Base-by-base conservation (phyloP, 768 basidiomycete species). In the Asterophora lycoperdoides region DNA sequence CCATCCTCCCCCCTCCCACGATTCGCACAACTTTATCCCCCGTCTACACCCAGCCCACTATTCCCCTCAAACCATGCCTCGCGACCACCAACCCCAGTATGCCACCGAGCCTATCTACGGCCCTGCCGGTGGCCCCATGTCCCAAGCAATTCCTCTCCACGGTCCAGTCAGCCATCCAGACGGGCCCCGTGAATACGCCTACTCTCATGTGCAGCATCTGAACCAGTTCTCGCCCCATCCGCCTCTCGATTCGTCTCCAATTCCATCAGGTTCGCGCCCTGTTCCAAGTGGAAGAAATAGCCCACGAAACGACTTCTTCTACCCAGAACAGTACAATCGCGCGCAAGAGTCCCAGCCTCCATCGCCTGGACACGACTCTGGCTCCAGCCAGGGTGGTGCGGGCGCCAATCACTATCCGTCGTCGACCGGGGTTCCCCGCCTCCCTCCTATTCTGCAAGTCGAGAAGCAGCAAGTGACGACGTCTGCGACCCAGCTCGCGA, bases 381-480 rank as follows among this genome's bases (percentile, higher is more conserved):
- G 46, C 34, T 44, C 55, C 41, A 53, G 47, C 55, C 61, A 61
- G 15, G 65, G 68, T 41, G 77, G 75, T 35, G 69, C 75, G n/a
- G 76, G 75, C 48, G 73, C 74, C 49, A 80, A 79, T 60, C 76
- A 79, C 62, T 78, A 79, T 57, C 77, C 77, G 1, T 75, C 77
- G 4, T 73, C 76, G 30, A 69, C 66, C 37, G 74, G 74, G 43
- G 77, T 77, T 5, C 75, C 75, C 5, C 70, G 77, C 43, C 74
- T 93, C 4, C 90, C 90, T 33, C 90, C 88, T 41, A 92, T 93
- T 61, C 70, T 90, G 28, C 89, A 92, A 68, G 90, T 93, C 44
- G 90, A 93, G 71, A 93, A 91, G 69, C 87, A 91, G 70, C 90
- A 92, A 68, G 93, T 97, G 28, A 97, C 93, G 35, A 95, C 93